Evolutionary conservation across 2,329 filamentous ascomycete species (phyloP).

Genomic region (Lachnum nothofagi): DNA sequence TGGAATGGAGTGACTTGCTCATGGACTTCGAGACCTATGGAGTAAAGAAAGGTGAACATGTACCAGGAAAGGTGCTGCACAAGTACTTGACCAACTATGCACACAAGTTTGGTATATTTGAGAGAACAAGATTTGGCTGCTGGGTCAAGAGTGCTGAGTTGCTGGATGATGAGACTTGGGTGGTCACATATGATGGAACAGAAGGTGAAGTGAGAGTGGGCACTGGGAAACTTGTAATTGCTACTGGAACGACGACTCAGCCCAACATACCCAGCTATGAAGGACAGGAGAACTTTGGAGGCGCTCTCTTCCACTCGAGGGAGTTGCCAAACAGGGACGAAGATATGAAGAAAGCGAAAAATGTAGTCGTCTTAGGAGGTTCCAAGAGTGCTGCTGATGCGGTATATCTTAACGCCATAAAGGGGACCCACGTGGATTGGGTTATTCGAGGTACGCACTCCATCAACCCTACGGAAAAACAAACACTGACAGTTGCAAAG

Average conservation of each 20-base stretch:
- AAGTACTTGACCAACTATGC: slow-evolving; percentile 53
- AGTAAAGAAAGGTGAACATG: slow-evolving; percentile 48
- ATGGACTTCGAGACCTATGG: slow-evolving; percentile 53
- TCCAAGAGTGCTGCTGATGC: slow-evolving; percentile 63
- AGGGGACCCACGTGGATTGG: slow-evolving; percentile 52
- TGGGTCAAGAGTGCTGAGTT: slow-evolving; percentile 42
- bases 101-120: slow-evolving; percentile 45
- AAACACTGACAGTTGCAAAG: too few species aligned
- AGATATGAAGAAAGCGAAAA: slow-evolving; percentile 39
- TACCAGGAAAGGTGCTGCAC: slow-evolving; percentile 52
- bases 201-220: not conserved
- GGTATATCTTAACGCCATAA: slow-evolving; percentile 54
- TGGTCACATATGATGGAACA: not conserved
- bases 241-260: slow-evolving; percentile 51
- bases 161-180: not conserved
- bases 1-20: slow-evolving; percentile 67
- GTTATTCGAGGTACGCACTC: slow-evolving; percentile 55
- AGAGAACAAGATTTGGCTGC: slow-evolving; percentile 46
- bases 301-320: slow-evolving; percentile 46
- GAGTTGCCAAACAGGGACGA: slow-evolving; percentile 41
- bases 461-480: too few species aligned
- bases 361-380: slow-evolving; percentile 54
- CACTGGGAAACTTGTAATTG: slow-evolving; percentile 44
- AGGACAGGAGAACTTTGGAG: slow-evolving; percentile 43
- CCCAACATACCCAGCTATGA: slow-evolving; percentile 43